Percentiles rank a stretch among this genome's conserved stretches.
These are phyloP conservation scores for Naganishia cerealis DNA, from an alignment of 1,284 basidiomycete species.

Conservation along the genomic window DNA sequence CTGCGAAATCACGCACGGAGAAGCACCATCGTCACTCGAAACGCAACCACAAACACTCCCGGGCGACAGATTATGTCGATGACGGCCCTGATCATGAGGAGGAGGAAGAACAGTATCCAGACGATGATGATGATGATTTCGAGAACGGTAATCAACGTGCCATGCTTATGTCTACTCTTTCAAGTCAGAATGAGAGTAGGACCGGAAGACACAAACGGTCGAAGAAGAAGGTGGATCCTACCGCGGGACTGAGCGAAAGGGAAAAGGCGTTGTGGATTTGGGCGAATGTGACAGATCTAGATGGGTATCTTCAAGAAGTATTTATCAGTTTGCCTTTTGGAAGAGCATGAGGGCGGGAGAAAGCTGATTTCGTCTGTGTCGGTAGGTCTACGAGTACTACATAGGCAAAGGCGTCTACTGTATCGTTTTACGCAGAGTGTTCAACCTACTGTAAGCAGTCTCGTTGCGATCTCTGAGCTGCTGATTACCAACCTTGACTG, in stretches of 20 bases:
- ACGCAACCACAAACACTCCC: conserved; percentile 3
- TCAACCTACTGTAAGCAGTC: conserved; percentile 82
- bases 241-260: conserved; percentile 69
- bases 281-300: conserved; percentile 96
- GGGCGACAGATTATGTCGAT: background rate
- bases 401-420: conserved; percentile 93
- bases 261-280: conserved; percentile 95
- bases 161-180: conserved; percentile 18
- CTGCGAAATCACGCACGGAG: conserved; percentile 44
- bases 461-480: conserved; percentile 13
- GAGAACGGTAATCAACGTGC: conserved; percentile 56
- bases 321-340: background rate
- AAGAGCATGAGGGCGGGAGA: background rate
- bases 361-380: background rate
- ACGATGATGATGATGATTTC: conserved; percentile 3
- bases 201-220: conserved; percentile 60
- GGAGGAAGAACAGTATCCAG: conserved; percentile 4
- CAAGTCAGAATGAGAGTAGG: conserved; percentile 38
- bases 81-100: background rate
- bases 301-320: conserved; percentile 89
- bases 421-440: conserved; percentile 79
- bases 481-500: conserved; percentile 9
- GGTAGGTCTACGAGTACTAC: conserved; percentile 78
- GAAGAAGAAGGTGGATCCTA: conserved; percentile 11
- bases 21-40: conserved; percentile 40